A percentile compares a stretch with the other conserved stretches of the same genome.
Evolutionary conservation across 768 basidiomycete species (phyloP).

Genomic region (Aureoboletus auriporus): DNA sequence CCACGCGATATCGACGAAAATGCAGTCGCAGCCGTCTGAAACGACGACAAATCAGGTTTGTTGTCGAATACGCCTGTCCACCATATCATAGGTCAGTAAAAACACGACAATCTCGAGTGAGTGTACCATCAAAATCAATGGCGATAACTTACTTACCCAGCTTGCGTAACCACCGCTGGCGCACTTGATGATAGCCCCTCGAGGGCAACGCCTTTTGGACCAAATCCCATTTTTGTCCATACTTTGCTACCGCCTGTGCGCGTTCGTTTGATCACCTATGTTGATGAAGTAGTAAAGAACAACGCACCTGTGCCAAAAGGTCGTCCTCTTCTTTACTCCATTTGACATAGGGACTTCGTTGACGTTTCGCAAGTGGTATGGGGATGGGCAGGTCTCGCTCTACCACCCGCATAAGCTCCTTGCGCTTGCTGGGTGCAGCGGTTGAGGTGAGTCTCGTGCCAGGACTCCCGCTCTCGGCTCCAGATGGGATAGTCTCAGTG

Average conservation of each 20-base stretch:
- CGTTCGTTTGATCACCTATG: neutral
- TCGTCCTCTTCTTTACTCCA: conserved; percentile 43
- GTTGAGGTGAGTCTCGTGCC: neutral
- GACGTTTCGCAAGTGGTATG: conserved; percentile 28
- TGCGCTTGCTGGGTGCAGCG: conserved; percentile 11
- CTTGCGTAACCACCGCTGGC: conserved; percentile 41
- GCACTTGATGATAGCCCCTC: conserved; percentile 40
- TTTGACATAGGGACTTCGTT: conserved; percentile 38
- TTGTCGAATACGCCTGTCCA: conserved; percentile 32
- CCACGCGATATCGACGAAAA: conserved; percentile 12
- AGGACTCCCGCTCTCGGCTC: conserved; percentile 1
- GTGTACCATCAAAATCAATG: too few relatives aligned
- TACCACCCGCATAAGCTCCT: conserved; percentile 21
- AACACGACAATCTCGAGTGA: neutral
- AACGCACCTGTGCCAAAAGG: conserved; percentile 33
- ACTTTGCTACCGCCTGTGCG: conserved; percentile 34
- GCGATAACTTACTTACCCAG: conserved; percentile 23
- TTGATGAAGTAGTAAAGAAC: neutral
- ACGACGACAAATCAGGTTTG: conserved; percentile 32
- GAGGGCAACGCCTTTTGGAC: conserved; percentile 39
- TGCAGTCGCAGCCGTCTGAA: conserved; percentile 25
- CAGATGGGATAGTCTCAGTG: conserved; percentile 7
- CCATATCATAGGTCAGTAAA: neutral
- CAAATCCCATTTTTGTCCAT: conserved; percentile 38
- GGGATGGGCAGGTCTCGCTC: conserved; percentile 23